Base-by-base conservation (phyloP, 768 basidiomycete genomes). In the Mycena sanguinolenta region DNA sequence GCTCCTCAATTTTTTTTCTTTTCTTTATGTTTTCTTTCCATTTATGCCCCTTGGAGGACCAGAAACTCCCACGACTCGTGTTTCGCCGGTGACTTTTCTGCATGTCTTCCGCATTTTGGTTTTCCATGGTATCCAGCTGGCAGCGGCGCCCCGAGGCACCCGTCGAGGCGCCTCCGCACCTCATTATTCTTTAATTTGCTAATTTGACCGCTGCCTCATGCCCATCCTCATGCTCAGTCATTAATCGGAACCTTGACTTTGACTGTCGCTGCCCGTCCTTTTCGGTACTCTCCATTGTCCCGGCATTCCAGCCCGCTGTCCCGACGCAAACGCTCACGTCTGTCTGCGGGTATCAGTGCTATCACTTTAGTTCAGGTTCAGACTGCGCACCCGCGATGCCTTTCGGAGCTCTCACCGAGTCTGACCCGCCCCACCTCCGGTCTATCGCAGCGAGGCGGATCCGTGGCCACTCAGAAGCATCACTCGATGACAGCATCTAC, bases 181-280 rank as follows among this genome's bases (percentile, higher is more conserved):
- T 34, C 55, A 67, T 71, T 63, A 55, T 71, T 66, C 57, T 59
- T 65, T 67, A 63, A 72, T 72, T 68, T 55, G 50, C 66, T 63
- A 67, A 52, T 52, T 52, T 13, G 17, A 23, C 58, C 17, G 28
- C 44, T 38, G 62, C 71, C 71, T 72, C 71, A 72, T 69, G 66
- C 36, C 39, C 13, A 28, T 14, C 17, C 17, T 8, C 44, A 60
- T 61, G 30, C 46, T 17, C 28, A 21, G 54, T 58, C 46, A 49
- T 58, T 39, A 63, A 58, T 27, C 21, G 19, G 19, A 21, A 6
- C 54, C 38, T 32, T 34, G 25, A 2, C 52, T 38, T n/a, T 34
- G 32, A 5, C 32, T 34, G 34, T 16, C 32, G 32, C 39, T 42
- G 54, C 38, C 65, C 71, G 71, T 36, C 50, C 65, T 62, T 73